Evolutionary conservation across 1,139 yeast genomes (phyloP), one percentile per base, ranked within the genome.

Genomic region (Entelexis paramagnoliae): DNA sequence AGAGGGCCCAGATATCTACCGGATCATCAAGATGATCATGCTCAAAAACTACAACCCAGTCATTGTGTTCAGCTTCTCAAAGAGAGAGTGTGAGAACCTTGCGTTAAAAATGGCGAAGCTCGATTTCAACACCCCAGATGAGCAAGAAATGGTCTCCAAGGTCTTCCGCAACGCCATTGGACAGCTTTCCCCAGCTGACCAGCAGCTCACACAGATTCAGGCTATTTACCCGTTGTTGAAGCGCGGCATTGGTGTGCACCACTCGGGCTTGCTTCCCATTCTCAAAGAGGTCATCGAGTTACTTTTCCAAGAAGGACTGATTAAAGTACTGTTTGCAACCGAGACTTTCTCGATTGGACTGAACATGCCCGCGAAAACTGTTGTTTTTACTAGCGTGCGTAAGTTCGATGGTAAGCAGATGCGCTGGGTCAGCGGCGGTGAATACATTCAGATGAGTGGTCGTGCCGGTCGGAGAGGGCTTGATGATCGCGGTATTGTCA

Each of bases 401-500:
- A 93, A 93, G 67, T 91, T 96, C 95, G 99, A 93, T 68, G 98
- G 98, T 62, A 81, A 79, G 56, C 93, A 91, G 26, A 88, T 89
- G 73, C 80, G 99, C 69, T 91, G 97, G 97, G 96, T 93, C 39
- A 86, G 96, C 52, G 97, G 97, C 55, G 99, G 98, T 72, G 99
- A 93, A 70, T 93, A 91, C 68, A 93, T 91, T 62, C 99, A 93
- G 71, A 91, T 91, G 99, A 86, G 96, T 41, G 99, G 99, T 58
- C 82, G 99, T 71, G 99, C 99, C 17, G 99, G 99, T 63, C 89
- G 99, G 75, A 85, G 99, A 76, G 98, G 99, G 63, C 77, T 93
- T 59, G 99, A 93, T 75, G 96, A 91, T 66, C 82, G 97, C 65
- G 99, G 99, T 71, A 89, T 91, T 66, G 98, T 93, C 51, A 91